Evolutionary conservation across 352 stramenopile genomes (phyloP).

Genomic region (Phytophthora nicotianae): DNA sequence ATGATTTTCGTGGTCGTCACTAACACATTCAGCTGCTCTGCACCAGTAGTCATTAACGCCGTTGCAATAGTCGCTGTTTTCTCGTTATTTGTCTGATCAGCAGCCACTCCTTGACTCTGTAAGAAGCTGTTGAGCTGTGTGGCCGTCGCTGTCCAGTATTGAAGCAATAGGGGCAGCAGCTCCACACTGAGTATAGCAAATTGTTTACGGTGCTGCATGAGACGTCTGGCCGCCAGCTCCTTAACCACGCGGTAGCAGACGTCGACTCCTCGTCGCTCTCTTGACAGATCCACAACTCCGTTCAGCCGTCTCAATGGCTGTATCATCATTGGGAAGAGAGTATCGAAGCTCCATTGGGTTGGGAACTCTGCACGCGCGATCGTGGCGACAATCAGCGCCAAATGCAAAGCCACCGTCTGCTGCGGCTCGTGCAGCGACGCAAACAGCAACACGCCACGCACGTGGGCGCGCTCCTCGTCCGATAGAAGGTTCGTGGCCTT

Average conservation of each 20-base stretch:
- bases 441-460: constrained; percentile 62
- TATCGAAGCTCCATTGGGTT: constrained; percentile 61
- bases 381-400: constrained; percentile 65
- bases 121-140: constrained; percentile 43
- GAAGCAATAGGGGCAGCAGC: constrained; percentile 59
- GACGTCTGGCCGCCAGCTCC: constrained; percentile 73
- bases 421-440: constrained; percentile 72
- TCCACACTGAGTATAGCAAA: constrained; percentile 77
- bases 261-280: constrained; percentile 52
- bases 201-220: constrained; percentile 84
- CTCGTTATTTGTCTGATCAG: not conserved
- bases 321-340: constrained; percentile 71
- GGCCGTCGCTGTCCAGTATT: constrained; percentile 57
- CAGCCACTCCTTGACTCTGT: constrained; percentile 25
- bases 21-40: constrained; percentile 44
- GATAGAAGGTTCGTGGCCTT: constrained; percentile 36
- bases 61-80: constrained; percentile 18
- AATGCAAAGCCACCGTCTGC: constrained; percentile 57
- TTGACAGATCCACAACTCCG: constrained; percentile 16
- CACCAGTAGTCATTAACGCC: constrained; percentile 14
- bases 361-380: constrained; percentile 83
- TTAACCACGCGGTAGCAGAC: constrained; percentile 81
- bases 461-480: constrained; percentile 51
- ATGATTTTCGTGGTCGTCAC: constrained; percentile 70
- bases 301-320: constrained; percentile 41